phyloP scores from a whole-genome alignment of 331 rosid species.

The Pyracantha coccinea region DNA sequence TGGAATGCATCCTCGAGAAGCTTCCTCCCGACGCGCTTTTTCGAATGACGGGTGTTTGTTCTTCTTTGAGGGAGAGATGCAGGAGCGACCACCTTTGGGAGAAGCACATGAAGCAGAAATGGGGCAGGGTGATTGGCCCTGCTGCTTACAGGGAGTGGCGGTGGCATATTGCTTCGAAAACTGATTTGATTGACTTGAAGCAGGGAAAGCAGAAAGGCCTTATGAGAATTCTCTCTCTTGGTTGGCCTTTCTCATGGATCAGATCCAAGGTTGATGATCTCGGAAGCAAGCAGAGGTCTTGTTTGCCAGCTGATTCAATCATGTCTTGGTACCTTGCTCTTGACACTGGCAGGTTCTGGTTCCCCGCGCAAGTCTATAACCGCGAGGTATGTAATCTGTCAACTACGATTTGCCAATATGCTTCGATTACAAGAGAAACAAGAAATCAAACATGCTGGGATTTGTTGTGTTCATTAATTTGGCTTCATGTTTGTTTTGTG shows the following conservation, averaged over 20 bases:
- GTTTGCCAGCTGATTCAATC: conserved; percentile 59
- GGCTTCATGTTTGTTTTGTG: neutral
- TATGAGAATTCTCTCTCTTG: conserved; percentile 46
- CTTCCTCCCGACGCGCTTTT: conserved; percentile 71
- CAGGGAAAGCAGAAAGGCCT: conserved; percentile 57
- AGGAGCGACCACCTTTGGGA: conserved; percentile 81
- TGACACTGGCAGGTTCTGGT: conserved; percentile 70
- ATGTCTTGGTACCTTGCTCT: conserved; percentile 93
- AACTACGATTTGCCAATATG: neutral
- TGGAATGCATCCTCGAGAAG: conserved; percentile 83
- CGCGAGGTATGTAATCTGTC: conserved; percentile 52
- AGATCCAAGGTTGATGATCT: conserved; percentile 41
- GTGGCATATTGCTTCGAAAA: conserved; percentile 56
- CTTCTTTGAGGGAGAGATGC: conserved; percentile 71
- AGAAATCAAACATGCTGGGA: too few species aligned
- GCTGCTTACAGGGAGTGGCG: conserved; percentile 82
- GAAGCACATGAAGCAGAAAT: conserved; percentile 76
- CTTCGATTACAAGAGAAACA: neutral
- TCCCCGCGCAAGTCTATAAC: conserved; percentile 96
- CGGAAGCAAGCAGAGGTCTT: conserved; percentile 24
- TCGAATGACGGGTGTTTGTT: conserved; percentile 68
- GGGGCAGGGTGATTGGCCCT: conserved; percentile 76
- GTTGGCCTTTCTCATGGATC: conserved; percentile 85
- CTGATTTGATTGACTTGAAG: conserved; percentile 32
- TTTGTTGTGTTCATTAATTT: neutral